Evolutionary conservation across 129 eudicot species (phyloP), one percentile per base, ranked within the genome.

Genomic region (Artemisia tridentata): DNA sequence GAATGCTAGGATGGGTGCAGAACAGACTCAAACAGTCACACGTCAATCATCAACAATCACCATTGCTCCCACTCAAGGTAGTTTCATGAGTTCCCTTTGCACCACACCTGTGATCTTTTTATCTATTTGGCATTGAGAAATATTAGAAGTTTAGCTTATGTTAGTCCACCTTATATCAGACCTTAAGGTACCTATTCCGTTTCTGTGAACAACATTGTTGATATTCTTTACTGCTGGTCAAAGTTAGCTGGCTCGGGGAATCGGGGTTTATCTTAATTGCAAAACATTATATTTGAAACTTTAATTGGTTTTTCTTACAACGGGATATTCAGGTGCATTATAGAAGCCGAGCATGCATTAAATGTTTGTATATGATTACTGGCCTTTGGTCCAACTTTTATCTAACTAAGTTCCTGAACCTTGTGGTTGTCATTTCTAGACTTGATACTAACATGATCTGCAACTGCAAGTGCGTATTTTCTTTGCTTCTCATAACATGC

Each of bases 21-120:
- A 78, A 82, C 96, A 91, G 77, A 91, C 97, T 61, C 96, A 88
- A 78, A 91, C 96, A 1, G 86, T 91, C 17, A 85, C 92, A 59
- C 88, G 90, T 46, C 84, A 88, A 72, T 86, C 90, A 29, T 86
- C 97, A 59, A 85, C 91, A 29, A 91, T 91, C 69, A 88, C 93
- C 48, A 77, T 86, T 76, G 96, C 97, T 63, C 97, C 97, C 17
- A 49, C 72, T 54, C 91, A 83, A 83, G 93, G 97, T 91, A 79
- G 53, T 9, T 49, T 15, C 43, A 20, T 34, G 51, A 18, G 4
- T 45, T 58, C 41, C 29, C 19, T 3, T 8, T 43, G 17, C 17
- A 53, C 3, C 38, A 7, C 4, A 18, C 34, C 16, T 43, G 14
- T 21, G 2, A 19, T 8, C 2, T 18, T 67, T 23, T 10, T 23